Base-by-base conservation (phyloP, 805 yeast species). In the Maudiozyma barnettii region DNA sequence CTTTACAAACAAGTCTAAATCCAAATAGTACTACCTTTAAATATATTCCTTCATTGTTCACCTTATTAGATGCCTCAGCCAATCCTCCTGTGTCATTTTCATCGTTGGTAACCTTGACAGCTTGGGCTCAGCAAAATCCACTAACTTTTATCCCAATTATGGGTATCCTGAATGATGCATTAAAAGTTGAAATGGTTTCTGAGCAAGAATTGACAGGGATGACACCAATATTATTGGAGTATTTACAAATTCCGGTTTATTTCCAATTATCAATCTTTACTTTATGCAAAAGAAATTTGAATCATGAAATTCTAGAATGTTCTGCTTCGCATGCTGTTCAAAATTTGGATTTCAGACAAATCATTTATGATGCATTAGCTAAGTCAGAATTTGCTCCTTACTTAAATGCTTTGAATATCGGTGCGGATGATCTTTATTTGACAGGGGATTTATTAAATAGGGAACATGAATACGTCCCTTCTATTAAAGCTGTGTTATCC, bases 391-490 rank as follows among this genome's bases (percentile, higher is more conserved):
- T 63, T 44, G 46, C 50, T 14, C 67, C 68, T 26, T 64, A 60
- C 41, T 46, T 63, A 45, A 51, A 49, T 13, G 69, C 65, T 20
- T 49, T 65, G 45, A 47, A 52, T 29, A 53, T 65, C 38, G 47
- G 53, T 18, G 51, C 59, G 39, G 50, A 58, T 19, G 61, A 64
- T 20, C 47, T 65, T 40, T 51, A 60, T 36, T 48, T 65, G 33
- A 59, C 55, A 10, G 69, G 68, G 53, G 51, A 61, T 31, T 49
- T 65, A 45, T 52, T 55, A 51, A 31, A 54, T 12, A 61, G 61
- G 45, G 57, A 65, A 51, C 60, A 59, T 39, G 60, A 60, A 45
- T 65, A 64, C 45, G 64, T 60, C 19, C 67, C 69, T 10, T 60
- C 63, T 6, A 52, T 64, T 29, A 55, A 51, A 36, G 64, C 67